These are phyloP conservation scores for Cutaneotrichosporon sp. DNA, from an alignment of 1,284 basidiomycete species.

Conservation along the genomic window DNA sequence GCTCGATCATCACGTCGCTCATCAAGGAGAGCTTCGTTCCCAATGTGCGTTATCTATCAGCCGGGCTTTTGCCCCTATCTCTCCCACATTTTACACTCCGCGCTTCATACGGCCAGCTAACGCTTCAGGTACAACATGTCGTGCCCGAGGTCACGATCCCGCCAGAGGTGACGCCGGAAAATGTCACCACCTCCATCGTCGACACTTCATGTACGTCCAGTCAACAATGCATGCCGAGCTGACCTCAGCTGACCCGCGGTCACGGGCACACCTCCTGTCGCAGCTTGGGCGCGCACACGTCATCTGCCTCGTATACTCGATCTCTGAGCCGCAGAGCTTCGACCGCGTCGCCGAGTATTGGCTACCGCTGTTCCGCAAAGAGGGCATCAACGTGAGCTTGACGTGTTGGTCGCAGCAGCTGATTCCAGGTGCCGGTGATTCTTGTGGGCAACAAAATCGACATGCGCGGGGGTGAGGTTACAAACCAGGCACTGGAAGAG, in stretches of 20 bases:
- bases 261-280: conserved; percentile 81
- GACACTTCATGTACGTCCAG: conserved; percentile 80
- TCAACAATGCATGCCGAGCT: background rate
- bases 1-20: conserved; percentile 88
- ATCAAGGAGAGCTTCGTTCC: conserved; percentile 92
- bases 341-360: conserved; percentile 98
- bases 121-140: conserved; percentile 75
- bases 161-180: conserved; percentile 90
- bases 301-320: conserved; percentile 95
- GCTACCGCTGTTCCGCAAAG: conserved; percentile 93
- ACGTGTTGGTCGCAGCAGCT: background rate
- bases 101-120: background rate
- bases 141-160: conserved; percentile 95
- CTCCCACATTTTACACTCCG: background rate
- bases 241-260: conserved; percentile 34
- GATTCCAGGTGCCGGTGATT: conserved; percentile 82
- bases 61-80: background rate
- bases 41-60: conserved; percentile 62
- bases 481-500: conserved; percentile 90
- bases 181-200: conserved; percentile 92
- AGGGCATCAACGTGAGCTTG: conserved; percentile 80
- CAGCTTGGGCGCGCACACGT: conserved; percentile 97
- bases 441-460: conserved; percentile 99
- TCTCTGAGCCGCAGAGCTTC: conserved; percentile 92
- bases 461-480: conserved; percentile 84